phyloP scores from a whole-genome alignment of 2,329 filamentous ascomycete genomes.

The Colletotrichum cuscutae region DNA sequence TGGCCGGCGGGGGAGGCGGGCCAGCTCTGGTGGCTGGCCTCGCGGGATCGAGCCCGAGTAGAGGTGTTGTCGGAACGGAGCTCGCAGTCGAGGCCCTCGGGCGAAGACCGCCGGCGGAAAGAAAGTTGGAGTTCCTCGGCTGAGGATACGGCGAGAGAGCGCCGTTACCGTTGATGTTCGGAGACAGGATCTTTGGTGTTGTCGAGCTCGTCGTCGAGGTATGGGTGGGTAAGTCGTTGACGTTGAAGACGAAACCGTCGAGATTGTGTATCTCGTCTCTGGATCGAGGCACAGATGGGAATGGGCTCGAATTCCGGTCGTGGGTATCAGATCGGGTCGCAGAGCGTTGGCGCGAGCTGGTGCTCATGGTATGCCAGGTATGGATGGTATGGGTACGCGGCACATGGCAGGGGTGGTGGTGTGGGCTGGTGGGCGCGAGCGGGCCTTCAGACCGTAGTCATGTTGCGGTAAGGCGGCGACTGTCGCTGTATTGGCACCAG shows the following conservation, averaged over 20 bases:
- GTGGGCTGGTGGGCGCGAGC: constrained; percentile 18
- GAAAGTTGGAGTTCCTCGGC: constrained; percentile 12
- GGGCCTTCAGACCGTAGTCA: constrained; percentile 28
- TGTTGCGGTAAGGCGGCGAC: constrained; percentile 19
- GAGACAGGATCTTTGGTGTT: background rate
- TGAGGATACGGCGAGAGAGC: constrained; percentile 4
- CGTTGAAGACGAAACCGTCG: constrained; percentile 33
- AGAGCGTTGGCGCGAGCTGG: constrained; percentile 35
- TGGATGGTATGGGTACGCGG: constrained; percentile 32
- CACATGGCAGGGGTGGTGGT: constrained; percentile 34
- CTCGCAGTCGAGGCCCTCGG: constrained; percentile 35
- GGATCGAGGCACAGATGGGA: constrained; percentile 32
- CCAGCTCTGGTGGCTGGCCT: constrained; percentile 34
- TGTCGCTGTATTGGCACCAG: constrained; percentile 15
- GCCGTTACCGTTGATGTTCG: background rate
- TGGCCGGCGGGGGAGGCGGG: constrained; percentile 46
- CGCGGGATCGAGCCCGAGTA: constrained; percentile 20
- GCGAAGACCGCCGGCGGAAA: constrained; percentile 32
- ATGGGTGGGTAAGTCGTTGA: constrained; percentile 25
- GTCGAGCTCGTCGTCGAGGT: background rate
- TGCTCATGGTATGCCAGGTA: constrained; percentile 35
- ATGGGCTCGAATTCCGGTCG: constrained; percentile 29
- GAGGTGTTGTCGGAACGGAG: constrained; percentile 25
- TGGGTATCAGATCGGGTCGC: constrained; percentile 35
- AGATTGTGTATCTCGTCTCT: constrained; percentile 37